Evolutionary conservation across 2,329 filamentous ascomycete species (phyloP), one percentile per base, ranked within the genome.

Genomic region (Fusarium sulawesiense): DNA sequence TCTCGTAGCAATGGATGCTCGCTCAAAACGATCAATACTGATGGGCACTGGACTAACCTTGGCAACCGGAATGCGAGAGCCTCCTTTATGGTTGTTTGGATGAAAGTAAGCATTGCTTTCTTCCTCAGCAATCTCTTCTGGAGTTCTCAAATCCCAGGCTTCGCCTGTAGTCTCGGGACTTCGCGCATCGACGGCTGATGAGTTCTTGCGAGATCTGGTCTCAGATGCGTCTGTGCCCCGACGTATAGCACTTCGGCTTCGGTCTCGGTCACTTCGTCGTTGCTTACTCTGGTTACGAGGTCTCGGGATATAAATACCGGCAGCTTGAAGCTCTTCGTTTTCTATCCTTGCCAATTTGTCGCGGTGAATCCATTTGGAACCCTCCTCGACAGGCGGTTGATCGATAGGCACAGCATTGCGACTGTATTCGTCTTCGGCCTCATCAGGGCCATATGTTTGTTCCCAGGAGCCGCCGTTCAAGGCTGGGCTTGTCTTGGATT

Each of bases 51-150:
- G 92, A 77, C 93, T 97, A 16, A 87, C 83, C 74, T 93, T 94
- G 30, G 93, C 90, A 40, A 98, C 86, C 2, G 96, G 96, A 77
- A 99, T 98, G 56, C 93, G 90, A 46, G 95, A 97, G 83, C 81
- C 88, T 82, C 84, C 87, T 81, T 86, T 91, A 75, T 78, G 82
- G 71, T 73, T 87, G 80, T 80, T 87, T 76, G 81, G 79, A 72
- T 84, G 79, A 74, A 84, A 87, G 69, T 88, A 89, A 56, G 80
- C 76, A 49, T 83, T 83, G 42, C 81, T 82, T 76, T 87, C 80
- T 78, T 87, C 84, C 73, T 88, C 83, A 46, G 91, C 90, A 66
- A 93, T 91, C 77, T 97, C 94, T 72, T 94, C 92, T 3, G 92
- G 91, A 21, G 88, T 87, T 60, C 92, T 87, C 57, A 94, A 83